phyloP scores from a whole-genome alignment of 352 stramenopile genomes.

The Phytophthora foliorum region DNA sequence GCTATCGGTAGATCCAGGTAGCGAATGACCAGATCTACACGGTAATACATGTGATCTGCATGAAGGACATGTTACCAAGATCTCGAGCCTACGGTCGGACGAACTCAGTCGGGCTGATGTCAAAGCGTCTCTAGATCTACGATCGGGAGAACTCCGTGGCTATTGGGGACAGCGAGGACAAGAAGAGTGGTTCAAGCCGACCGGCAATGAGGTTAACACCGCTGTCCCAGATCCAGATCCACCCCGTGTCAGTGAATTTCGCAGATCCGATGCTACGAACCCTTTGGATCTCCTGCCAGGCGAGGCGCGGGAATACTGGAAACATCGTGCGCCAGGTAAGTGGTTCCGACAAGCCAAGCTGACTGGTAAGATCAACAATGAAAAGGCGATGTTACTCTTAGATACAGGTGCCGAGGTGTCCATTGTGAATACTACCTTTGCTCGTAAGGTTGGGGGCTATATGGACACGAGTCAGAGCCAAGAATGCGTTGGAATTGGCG shows the following conservation, averaged over 20 bases:
- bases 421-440: constrained; percentile 29
- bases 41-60: not conserved
- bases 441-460: constrained; percentile 26
- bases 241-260: not conserved
- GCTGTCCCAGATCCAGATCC: not conserved
- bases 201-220: not conserved
- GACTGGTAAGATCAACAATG: constrained; percentile 27
- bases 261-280: not conserved
- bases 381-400: constrained; percentile 26
- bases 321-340: constrained; percentile 18
- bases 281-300: not conserved
- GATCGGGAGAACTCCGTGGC: constrained; percentile 4
- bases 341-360: constrained; percentile 26
- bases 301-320: not conserved
- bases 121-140: not conserved
- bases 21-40: not conserved
- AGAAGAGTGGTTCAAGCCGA: not conserved
- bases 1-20: not conserved
- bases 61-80: not conserved
- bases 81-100: not conserved
- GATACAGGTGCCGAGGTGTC: constrained; percentile 38
- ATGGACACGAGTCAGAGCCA: constrained; percentile 12
- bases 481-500: constrained; percentile 21
- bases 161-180: constrained; percentile 25
- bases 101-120: not conserved